These are phyloP conservation scores for Boeremia exigua DNA, from an alignment of 2,329 filamentous ascomycete species.

Conservation along the genomic window DNA sequence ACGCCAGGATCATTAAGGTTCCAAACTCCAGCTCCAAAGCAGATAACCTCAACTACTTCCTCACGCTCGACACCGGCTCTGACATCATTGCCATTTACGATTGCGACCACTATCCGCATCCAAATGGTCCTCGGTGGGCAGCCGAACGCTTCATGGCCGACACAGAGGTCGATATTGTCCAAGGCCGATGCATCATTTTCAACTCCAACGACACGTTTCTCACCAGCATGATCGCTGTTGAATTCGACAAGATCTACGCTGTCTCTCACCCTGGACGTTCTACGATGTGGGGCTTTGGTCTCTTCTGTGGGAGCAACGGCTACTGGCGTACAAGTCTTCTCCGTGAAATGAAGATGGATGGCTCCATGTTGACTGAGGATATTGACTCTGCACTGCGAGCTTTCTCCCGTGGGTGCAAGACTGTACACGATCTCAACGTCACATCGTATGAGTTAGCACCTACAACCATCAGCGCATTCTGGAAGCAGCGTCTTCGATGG, in stretches of 20 bases:
- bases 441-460: constrained; percentile 58
- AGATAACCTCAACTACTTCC: constrained; percentile 59
- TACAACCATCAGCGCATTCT: constrained; percentile 53
- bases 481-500: constrained; percentile 60
- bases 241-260: constrained; percentile 61
- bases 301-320: constrained; percentile 58
- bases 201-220: constrained; percentile 54
- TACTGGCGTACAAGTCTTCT: constrained; percentile 57
- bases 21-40: constrained; percentile 58
- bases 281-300: constrained; percentile 56
- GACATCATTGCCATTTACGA: constrained; percentile 58
- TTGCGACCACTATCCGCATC: constrained; percentile 59
- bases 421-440: constrained; percentile 58
- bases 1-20: constrained; percentile 56
- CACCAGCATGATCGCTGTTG: constrained; percentile 56
- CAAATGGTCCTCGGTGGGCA: constrained; percentile 57
- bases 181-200: constrained; percentile 58
- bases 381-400: constrained; percentile 58
- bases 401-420: constrained; percentile 52
- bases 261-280: constrained; percentile 58
- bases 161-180: constrained; percentile 54
- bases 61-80: constrained; percentile 52
- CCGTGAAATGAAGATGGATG: constrained; percentile 57
- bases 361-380: constrained; percentile 58
- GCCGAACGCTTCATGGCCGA: constrained; percentile 55